phyloP scores from a whole-genome alignment of 2,329 filamentous ascomycete genomes.

The Paracoccidioides lutzii region DNA sequence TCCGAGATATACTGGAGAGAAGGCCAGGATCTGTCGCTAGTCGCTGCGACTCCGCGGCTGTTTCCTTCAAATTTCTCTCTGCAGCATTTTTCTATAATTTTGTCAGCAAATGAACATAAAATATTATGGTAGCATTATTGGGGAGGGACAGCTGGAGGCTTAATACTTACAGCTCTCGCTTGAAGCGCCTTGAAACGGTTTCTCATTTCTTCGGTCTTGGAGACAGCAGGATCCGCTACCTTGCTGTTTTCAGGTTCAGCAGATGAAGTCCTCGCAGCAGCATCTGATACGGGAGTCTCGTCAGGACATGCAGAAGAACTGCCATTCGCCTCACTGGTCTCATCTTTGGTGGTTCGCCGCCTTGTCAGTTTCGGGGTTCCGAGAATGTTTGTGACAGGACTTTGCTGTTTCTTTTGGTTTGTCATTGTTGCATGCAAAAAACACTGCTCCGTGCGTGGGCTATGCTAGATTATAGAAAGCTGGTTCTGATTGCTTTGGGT shows the following conservation, averaged over 20 bases:
- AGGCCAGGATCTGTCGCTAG: conserved; percentile 64
- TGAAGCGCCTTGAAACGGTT: conserved; percentile 81
- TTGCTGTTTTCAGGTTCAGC: conserved; percentile 9
- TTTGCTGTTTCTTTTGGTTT: not conserved
- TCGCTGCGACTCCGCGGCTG: conserved; percentile 68
- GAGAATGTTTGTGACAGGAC: not conserved
- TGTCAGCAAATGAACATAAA: conserved; percentile 12
- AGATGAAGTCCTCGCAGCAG: not conserved
- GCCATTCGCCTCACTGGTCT: not conserved
- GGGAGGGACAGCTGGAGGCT: not conserved
- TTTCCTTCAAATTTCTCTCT: conserved; percentile 62
- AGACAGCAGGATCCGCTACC: conserved; percentile 11
- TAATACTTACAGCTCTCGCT: conserved; percentile 50
- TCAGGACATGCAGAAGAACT: not conserved
- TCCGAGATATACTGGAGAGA: conserved; percentile 66
- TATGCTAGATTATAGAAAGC: not conserved
- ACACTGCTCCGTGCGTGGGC: too few relatives aligned
- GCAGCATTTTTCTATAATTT: conserved; percentile 29
- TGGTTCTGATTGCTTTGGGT: not conserved
- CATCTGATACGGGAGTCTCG: not conserved
- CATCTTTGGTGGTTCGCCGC: not conserved
- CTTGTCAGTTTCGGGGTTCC: not conserved
- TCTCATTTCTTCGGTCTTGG: conserved; percentile 44
- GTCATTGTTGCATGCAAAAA: not conserved
- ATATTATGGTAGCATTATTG: not conserved